Base-by-base conservation (phyloP, 2,329 filamentous ascomycete genomes). In the Sordariomycetes sp. region DNA sequence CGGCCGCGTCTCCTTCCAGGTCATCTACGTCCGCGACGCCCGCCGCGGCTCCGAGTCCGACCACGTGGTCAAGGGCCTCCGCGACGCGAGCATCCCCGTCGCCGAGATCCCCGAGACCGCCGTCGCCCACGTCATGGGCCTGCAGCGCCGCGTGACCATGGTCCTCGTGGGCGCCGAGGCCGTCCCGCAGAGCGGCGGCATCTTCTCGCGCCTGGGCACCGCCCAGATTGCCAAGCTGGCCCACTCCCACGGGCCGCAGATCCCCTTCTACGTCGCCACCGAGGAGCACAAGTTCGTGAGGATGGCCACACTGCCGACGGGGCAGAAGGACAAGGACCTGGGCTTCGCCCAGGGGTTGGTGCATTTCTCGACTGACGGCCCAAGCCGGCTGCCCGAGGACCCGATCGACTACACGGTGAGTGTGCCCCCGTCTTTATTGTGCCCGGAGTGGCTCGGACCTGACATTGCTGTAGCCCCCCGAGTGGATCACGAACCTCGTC, bases 251-350 rank as follows among this genome's bases (percentile, higher is more conserved):
- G 83, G 86, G 46, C 62, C 62, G 16, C 61, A 57, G 16, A 86
- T 89, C 62, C 88, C 88, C 0, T 90, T 97, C 65, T 96, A 95
- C 67, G 91, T 96, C 20, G 91, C 94, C 5, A 88, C 88, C 1
- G 94, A 99, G 76, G 95, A 89, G 66, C 94, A 99, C 77, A 99
- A 99, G 74, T 97, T 99, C 68, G 90, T 95, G 53, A 82, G 91
- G 65, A 80, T 94, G 58, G 32, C 58, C 28, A 58, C 57, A 12
- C 94, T 92, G 66, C 90, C 93, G 1, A 75, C 94, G 24, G 85
- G 87, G 62, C 90, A 96, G 72, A 56, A 53, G 34, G 61, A 62
- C 50, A 83, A 86, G 60, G 89, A 94, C 67, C 75, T 96, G 60
- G 89, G 89, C 0, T 76, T 96, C 63, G 81, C 87, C 67, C 90